phyloP scores from a whole-genome alignment of 2,329 filamentous ascomycete species.

The Cephalotrichum gorgonifer region DNA sequence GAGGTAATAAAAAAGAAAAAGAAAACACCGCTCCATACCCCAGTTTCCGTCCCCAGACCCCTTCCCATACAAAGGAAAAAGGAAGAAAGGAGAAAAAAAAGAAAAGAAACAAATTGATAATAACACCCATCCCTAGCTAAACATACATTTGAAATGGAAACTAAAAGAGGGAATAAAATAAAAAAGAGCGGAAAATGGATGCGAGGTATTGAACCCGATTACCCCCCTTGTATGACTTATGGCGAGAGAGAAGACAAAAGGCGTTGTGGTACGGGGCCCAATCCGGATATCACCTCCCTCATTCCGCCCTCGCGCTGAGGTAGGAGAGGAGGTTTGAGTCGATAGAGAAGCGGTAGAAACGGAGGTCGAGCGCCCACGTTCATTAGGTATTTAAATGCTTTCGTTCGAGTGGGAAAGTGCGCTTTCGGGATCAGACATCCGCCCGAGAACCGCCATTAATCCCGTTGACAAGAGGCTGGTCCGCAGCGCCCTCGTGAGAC shows the following conservation, averaged over 20 bases:
- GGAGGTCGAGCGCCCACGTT: too few species aligned
- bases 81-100: neutral
- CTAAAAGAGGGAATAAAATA: neutral
- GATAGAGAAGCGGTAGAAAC: too few species aligned
- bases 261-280: too few species aligned
- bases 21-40: too few species aligned
- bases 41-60: too few species aligned
- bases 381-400: too few species aligned
- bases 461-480: neutral
- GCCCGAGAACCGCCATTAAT: constrained; percentile 1
- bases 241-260: too few species aligned
- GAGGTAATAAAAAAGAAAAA: too few species aligned
- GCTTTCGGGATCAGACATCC: neutral
- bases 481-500: neutral
- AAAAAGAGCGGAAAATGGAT: constrained; percentile 1
- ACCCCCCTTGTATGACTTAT: too few species aligned
- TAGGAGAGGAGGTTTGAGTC: too few species aligned
- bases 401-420: neutral
- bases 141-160: neutral
- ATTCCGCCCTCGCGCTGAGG: too few species aligned
- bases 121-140: constrained; percentile 3
- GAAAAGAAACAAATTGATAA: neutral
- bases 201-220: neutral
- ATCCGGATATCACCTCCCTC: too few species aligned
- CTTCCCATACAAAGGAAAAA: neutral